These are phyloP conservation scores for Calonectria pseudoreteaudii DNA, from an alignment of 2,329 filamentous ascomycete genomes.

Conservation along the genomic window DNA sequence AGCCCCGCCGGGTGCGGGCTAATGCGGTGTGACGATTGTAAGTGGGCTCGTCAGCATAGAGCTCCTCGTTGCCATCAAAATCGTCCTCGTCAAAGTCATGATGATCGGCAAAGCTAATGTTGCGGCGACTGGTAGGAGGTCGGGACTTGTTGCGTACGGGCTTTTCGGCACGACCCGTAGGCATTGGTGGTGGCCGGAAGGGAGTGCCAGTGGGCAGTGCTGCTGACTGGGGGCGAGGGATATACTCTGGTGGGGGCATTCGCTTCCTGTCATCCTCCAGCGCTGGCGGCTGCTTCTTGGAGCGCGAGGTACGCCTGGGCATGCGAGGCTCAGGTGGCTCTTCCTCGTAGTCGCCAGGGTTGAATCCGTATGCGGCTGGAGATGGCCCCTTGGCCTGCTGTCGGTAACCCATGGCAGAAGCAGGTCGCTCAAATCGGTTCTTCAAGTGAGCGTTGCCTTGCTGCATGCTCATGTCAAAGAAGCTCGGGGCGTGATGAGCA, in stretches of 20 bases:
- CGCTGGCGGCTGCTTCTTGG: constrained; percentile 49
- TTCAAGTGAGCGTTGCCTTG: constrained; percentile 46
- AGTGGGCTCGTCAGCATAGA: constrained; percentile 52
- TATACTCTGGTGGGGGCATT: constrained; percentile 61
- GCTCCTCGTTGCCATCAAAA: constrained; percentile 47
- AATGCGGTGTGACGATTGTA: constrained; percentile 50
- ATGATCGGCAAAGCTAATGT: constrained; percentile 48
- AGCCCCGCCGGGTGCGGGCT: constrained; percentile 49
- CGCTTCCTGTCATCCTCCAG: constrained; percentile 56
- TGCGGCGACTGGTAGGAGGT: constrained; percentile 45
- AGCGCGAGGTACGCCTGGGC: constrained; percentile 56
- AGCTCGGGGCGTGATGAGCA: constrained; percentile 44
- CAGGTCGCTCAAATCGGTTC: constrained; percentile 51
- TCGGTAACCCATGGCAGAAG: constrained; percentile 55
- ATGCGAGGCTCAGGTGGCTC: constrained; percentile 52
- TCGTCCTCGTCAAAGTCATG: constrained; percentile 54
- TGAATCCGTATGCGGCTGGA: constrained; percentile 47
- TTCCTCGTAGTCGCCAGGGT: constrained; percentile 56
- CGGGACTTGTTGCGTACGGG: constrained; percentile 45
- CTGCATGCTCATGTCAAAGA: constrained; percentile 46
- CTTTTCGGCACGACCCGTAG: constrained; percentile 35
- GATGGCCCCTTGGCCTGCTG: constrained; percentile 33
- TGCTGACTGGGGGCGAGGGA: constrained; percentile 52
- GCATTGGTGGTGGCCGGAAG: constrained; percentile 45
- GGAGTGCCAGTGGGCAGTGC: constrained; percentile 44